phyloP scores from a whole-genome alignment of 164 flowering plant genomes.

The Euptelea pleiosperma region DNA sequence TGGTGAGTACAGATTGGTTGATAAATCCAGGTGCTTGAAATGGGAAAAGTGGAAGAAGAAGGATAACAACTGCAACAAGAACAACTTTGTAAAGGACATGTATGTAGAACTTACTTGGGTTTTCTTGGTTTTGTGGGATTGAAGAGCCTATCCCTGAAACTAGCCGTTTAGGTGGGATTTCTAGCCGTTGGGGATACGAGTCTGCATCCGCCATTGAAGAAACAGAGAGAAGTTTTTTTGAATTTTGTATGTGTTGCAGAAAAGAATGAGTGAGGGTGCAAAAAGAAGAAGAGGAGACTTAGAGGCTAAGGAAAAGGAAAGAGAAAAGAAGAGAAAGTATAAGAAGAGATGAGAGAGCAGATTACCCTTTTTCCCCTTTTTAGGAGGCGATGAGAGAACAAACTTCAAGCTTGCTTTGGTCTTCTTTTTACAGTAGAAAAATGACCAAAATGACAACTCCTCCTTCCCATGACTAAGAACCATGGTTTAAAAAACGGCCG shows the following conservation, averaged over 20 bases:
- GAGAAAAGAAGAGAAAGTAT: conserved; percentile 26
- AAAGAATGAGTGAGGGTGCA: conserved; percentile 7
- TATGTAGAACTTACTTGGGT: conserved; percentile 44
- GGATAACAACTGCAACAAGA: conserved; percentile 34
- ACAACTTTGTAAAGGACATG: conserved; percentile 45
- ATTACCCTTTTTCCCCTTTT: no score
- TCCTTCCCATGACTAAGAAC: no score
- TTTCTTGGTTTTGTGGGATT: conserved; percentile 18
- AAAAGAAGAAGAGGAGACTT: conserved; percentile 42
- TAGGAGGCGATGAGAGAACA: no score
- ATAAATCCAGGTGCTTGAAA: conserved; percentile 76
- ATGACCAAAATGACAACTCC: not conserved
- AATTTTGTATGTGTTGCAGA: not conserved
- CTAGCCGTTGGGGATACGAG: conserved; percentile 9
- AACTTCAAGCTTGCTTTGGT: no score
- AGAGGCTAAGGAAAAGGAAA: conserved; percentile 44
- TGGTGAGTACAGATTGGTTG: conserved; percentile 44
- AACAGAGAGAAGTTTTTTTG: conserved; percentile 7
- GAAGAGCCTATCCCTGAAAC: conserved; percentile 15
- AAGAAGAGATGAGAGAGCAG: conserved; percentile 24
- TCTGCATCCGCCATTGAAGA: conserved; percentile 47
- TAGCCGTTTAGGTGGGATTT: conserved; percentile 23
- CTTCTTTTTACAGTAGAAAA: not conserved
- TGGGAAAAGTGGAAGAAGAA: conserved; percentile 59
- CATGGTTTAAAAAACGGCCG: no score